phyloP scores from a whole-genome alignment of 1,284 basidiomycete species.

The Marasmius oreades region DNA sequence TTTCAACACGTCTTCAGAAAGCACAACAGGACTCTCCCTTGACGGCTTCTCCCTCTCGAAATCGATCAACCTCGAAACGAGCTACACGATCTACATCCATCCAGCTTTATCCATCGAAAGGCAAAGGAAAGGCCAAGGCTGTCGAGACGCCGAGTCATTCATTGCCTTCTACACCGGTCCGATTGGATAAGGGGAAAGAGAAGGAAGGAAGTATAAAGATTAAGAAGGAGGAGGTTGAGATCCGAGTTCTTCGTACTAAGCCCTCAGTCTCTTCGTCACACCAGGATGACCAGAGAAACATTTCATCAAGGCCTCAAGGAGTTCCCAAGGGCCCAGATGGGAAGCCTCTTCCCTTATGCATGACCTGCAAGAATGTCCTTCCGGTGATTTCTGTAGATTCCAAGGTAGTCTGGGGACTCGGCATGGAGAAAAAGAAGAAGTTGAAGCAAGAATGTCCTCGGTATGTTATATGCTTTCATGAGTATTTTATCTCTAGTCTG shows the following conservation, averaged over 20 bases:
- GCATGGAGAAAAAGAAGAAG: conserved; percentile 52
- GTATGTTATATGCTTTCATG: conserved; percentile 36
- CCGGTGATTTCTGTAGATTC: conserved; percentile 71
- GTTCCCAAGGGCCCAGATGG: conserved; percentile 51
- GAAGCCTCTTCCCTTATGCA: conserved; percentile 56
- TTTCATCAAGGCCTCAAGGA: conserved; percentile 28
- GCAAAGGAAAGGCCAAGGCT: conserved; percentile 13
- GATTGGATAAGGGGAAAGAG: conserved; percentile 26
- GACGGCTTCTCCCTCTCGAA: conserved; percentile 4
- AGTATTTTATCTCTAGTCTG: conserved; percentile 7
- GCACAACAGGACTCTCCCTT: conserved; percentile 24
- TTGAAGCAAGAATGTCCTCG: conserved; percentile 67
- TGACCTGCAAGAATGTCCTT: conserved; percentile 63
- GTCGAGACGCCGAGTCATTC: conserved; percentile 2
- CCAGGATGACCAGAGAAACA: conserved; percentile 31
- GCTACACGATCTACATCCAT: conserved; percentile 29
- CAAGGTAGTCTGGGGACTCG: conserved; percentile 68
- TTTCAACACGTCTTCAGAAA: conserved; percentile 59
- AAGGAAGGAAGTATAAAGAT: conserved; percentile 35
- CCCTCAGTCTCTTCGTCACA: conserved; percentile 32
- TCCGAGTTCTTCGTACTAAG: conserved; percentile 45
- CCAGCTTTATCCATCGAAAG: conserved; percentile 8
- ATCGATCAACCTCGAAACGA: conserved; percentile 27
- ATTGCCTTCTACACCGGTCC: conserved; percentile 17
- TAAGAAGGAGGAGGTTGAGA: conserved; percentile 49